A percentile compares a stretch with the other conserved stretches of the same genome.
phyloP scores from a whole-genome alignment of 306 rosid species.

The Malus domestica region ASM211411v1 NC_041803.1:29185501-29186000 shows the following conservation, averaged over 20 bases:
- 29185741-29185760: not conserved
- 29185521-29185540: conserved; percentile 27
- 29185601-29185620: conserved; percentile 25
- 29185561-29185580: conserved; percentile 25
- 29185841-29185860: conserved; percentile 35
- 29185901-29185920: too few relatives aligned
- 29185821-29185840: conserved; percentile 78
- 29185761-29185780: not conserved
- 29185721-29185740: not conserved
- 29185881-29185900: too few relatives aligned
- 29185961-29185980: too few relatives aligned
- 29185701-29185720: not conserved
- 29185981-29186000: too few relatives aligned
- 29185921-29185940: too few relatives aligned
- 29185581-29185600: conserved; percentile 24
- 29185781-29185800: conserved; percentile 24
- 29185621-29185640: conserved; percentile 28
- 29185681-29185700: conserved; percentile 24
- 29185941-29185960: too few relatives aligned
- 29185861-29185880: conserved; percentile 43
- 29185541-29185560: conserved; percentile 20
- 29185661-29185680: not conserved
- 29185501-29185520: conserved; percentile 13
- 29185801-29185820: conserved; percentile 52
- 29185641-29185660: conserved; percentile 17